Base-by-base conservation (phyloP, 75 land plant genomes). In the Pinus tabuliformis region DNA sequence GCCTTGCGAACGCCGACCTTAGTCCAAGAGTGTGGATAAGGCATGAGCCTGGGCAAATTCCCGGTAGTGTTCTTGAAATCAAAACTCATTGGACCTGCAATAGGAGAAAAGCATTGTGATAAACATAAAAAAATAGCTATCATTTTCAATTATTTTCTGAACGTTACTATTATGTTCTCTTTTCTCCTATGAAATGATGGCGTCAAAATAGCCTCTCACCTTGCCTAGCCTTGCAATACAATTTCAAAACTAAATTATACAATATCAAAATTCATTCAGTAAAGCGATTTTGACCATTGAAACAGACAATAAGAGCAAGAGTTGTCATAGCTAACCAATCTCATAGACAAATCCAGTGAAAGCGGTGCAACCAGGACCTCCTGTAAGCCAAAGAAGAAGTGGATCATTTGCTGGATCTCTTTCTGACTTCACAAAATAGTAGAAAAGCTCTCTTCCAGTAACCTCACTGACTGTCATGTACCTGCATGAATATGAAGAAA, bases 301-400 rank as follows among this genome's bases (percentile, higher is more conserved):
- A 33, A 33, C 33, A 33, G 33, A 33, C 33, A 33, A 33, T 33
- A 33, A 33, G 33, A 33, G 33, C 33, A 33, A 33, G 33, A 33
- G 1, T 33, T 33, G 2, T 2, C 33, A 33, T 33, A 33, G 33
- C 33, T 33, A 33, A 33, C 33, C 33, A 33, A 33, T 33, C 77
- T 80, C 33, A 33, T 33, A 33, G 33, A 2, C 33, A 33, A 33
- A 33, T 33, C 33, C 33, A 33, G 33, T 33, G 61, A 89, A 79
- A 62, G 81, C 84, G 65, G 91, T 86, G 80, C 91, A 89, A 17
- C 89, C 85, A 33, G 86, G 89, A 3, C 91, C 91, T 16, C 89
- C 91, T 52, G 82, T 84, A 52, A 89, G 81, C 91, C 89, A 89
- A 15, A 89, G 64, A 45, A 89, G 57, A 30, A 86, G 79, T 30